Conservation (phyloP, 2,329 filamentous ascomycete genomes). For the Sporothrix luriei region DNA sequence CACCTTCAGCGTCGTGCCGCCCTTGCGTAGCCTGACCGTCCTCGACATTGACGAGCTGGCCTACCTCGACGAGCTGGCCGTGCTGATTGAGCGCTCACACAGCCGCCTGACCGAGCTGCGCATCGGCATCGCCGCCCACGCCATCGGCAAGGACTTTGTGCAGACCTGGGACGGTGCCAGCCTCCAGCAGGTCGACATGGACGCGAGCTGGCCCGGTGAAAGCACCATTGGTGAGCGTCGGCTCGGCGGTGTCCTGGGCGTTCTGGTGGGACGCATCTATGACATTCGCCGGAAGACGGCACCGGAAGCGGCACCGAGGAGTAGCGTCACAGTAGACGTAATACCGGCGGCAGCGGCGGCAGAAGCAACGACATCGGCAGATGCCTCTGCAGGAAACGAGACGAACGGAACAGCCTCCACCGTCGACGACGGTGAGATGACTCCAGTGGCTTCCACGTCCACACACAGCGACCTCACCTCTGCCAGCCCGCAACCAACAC, state of each 20-base stretch:
- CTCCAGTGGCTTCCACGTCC: conserved; percentile 1
- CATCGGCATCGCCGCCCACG: conserved; percentile 66
- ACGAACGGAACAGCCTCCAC: neutral
- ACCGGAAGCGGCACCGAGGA: neutral
- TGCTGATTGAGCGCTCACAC: conserved; percentile 72
- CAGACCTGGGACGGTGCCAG: conserved; percentile 64
- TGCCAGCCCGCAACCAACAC: neutral
- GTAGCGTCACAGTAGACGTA: neutral
- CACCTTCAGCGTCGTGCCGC: conserved; percentile 75
- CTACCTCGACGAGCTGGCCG: conserved; percentile 80
- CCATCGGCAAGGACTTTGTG: conserved; percentile 55
- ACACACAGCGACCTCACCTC: neutral
- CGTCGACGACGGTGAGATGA: conserved; percentile 15
- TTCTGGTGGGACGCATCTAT: conserved; percentile 67
- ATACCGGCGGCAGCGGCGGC: neutral
- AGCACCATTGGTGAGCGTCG: conserved; percentile 63
- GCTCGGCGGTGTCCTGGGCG: conserved; percentile 68
- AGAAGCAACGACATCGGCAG: neutral
- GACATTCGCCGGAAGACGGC: conserved; percentile 52
- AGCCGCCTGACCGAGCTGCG: conserved; percentile 69
- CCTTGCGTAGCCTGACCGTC: conserved; percentile 73
- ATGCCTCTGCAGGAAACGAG: neutral
- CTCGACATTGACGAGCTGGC: conserved; percentile 81
- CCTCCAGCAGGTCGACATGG: conserved; percentile 66
- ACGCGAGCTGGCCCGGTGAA: conserved; percentile 58